Evolutionary conservation across 2,329 filamentous ascomycete species (phyloP), one percentile per base, ranked within the genome.

Genomic region (Aaosphaeria pasadenensis): DNA sequence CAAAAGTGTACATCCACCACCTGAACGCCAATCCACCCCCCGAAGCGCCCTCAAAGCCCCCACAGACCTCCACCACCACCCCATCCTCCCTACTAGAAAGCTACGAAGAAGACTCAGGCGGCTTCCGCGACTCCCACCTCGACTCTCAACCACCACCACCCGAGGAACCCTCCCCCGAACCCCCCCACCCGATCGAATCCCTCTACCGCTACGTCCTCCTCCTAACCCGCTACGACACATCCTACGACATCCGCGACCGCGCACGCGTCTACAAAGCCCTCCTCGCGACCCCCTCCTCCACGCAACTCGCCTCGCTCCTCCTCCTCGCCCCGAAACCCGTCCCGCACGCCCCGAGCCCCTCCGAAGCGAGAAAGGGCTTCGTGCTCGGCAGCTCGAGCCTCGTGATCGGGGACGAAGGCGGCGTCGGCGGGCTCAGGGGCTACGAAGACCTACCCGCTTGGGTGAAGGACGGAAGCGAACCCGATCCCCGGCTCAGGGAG

Each of bases 1-100:
- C 94, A n/a, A 97, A 97, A 65, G 91, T 97, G 1, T 97, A 97
- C 64, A 79, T 97, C 11, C 90, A 97, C 61, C 84, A 95, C 64
- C 71, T 97, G 36, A 90, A 90, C 62, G 79, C 82, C 51, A 78
- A 82, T 62, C 74, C 57, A 57, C 71, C 64, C n/a, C 56, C 67
- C 30, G 41, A 43, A 17, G 6, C 41, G 6, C 30, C 30, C 11
- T 36, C 57, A 28, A 42, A 68, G 59, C 24, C 52, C 53, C 24
- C 52, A 53, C 24, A n/a, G 11, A 17, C 39, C 60, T 36, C 33
- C 32, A n/a, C 47, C 47, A 51, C 65, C 0, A 17, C 39, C 60
- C n/a, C 33, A 33, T 13, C 47, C 47, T 52, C 65, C 0, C 45
- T 65, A 0, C 52, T 69, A 5, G 65, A 59, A 17, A 57, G 59